Conservation (phyloP, 2,329 filamentous ascomycete species). For the Fusarium hostae region DNA sequence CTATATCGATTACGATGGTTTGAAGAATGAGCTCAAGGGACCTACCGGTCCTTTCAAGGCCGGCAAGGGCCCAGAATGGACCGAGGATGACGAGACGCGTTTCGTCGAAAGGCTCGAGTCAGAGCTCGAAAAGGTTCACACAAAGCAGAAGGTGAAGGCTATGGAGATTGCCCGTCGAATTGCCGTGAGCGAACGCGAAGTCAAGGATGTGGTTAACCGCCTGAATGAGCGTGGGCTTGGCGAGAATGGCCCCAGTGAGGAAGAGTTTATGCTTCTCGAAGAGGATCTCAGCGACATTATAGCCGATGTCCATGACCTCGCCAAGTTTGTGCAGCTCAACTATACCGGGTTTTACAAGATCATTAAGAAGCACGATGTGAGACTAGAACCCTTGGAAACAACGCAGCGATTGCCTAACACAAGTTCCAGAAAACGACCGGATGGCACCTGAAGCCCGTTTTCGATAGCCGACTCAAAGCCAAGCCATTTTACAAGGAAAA, state of each 20-base stretch:
- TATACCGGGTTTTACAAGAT: slow-evolving; percentile 99
- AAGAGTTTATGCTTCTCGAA: slow-evolving; percentile 93
- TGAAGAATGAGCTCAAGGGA: slow-evolving; percentile 87
- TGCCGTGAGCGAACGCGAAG: slow-evolving; percentile 86
- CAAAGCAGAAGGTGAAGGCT: slow-evolving; percentile 96
- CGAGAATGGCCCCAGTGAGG: slow-evolving; percentile 76
- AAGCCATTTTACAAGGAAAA: slow-evolving; percentile 99
- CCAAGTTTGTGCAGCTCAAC: slow-evolving; percentile 98
- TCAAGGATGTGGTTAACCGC: slow-evolving; percentile 84
- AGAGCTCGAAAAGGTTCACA: slow-evolving; percentile 97
- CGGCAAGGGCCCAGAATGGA: slow-evolving; percentile 73
- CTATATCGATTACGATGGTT: slow-evolving; percentile 96
- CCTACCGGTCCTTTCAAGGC: slow-evolving; percentile 64
- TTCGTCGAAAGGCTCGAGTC: slow-evolving; percentile 89
- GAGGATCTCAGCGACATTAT: slow-evolving; percentile 98
- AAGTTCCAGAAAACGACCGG: slow-evolving; percentile 82
- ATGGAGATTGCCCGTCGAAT: slow-evolving; percentile 95
- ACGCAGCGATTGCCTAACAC: slow-evolving; percentile 33
- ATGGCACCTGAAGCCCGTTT: slow-evolving; percentile 95
- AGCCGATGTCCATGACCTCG: slow-evolving; percentile 96
- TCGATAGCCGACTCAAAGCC: slow-evolving; percentile 91
- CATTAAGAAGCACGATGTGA: slow-evolving; percentile 98
- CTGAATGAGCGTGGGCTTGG: slow-evolving; percentile 71
- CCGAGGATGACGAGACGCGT: slow-evolving; percentile 87
- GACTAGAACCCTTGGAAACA: slow-evolving; percentile 45